Evolutionary conservation across 192 early-diverging fungal species (phyloP).

Genomic region (Chytriomyces confervae): DNA sequence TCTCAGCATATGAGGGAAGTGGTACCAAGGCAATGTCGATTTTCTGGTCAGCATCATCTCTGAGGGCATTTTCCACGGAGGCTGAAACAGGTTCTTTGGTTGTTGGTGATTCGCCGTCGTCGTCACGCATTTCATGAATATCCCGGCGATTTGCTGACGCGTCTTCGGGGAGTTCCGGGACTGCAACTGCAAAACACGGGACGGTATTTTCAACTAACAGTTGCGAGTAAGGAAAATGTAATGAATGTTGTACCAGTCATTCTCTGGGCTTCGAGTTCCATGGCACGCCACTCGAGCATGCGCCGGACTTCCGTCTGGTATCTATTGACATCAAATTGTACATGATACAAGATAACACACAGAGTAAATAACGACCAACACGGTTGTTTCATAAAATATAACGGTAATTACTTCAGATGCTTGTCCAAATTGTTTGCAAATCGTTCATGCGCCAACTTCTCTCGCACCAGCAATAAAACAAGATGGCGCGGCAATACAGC

Average conservation of each 20-base stretch:
- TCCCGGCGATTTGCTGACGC: neutral
- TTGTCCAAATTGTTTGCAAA: neutral
- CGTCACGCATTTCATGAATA: neutral
- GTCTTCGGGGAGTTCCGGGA: neutral
- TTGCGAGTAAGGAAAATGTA: neutral
- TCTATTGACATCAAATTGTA: neutral
- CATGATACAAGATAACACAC: neutral
- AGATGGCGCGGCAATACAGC: constrained; percentile 19
- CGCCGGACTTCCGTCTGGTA: constrained; percentile 15
- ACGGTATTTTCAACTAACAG: neutral
- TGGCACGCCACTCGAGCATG: constrained; percentile 36
- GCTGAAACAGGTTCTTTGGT: neutral
- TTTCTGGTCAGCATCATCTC: neutral
- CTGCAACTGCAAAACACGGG: neutral
- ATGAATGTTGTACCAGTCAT: neutral
- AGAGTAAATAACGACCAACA: neutral
- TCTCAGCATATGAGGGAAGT: constrained; percentile 24
- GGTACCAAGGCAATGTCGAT: constrained; percentile 28
- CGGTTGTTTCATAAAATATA: neutral
- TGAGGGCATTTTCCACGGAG: neutral
- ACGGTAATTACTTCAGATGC: neutral
- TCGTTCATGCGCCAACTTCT: neutral
- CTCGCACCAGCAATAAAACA: constrained; percentile 22
- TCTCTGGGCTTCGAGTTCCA: constrained; percentile 29
- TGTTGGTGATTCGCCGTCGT: neutral